Percentiles rank a stretch among this genome's conserved stretches.
Evolutionary conservation across 2,329 filamentous ascomycete species (phyloP).

Genomic region (Diaporthe humulicola): DNA sequence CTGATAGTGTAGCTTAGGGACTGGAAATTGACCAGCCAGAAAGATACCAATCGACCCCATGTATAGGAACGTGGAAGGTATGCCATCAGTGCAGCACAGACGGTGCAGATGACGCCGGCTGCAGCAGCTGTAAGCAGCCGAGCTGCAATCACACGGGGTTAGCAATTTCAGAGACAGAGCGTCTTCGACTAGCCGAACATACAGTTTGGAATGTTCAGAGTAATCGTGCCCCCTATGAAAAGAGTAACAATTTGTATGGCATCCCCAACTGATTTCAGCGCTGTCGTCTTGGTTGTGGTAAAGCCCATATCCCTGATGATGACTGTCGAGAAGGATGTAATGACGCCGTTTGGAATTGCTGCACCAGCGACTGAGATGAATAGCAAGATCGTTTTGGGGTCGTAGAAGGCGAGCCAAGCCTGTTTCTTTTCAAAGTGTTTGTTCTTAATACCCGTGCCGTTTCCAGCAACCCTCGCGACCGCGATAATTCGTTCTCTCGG

Average conservation of each 20-base stretch:
- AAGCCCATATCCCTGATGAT: slow-evolving; percentile 20
- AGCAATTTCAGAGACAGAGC: background rate
- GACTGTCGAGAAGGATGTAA: slow-evolving; percentile 13
- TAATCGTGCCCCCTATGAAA: slow-evolving; percentile 51
- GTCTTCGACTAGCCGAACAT: too few relatives aligned
- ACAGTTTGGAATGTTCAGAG: slow-evolving; percentile 50
- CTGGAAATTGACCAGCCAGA: slow-evolving; percentile 55
- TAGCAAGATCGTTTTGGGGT: background rate
- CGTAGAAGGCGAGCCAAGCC: background rate
- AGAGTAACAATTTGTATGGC: slow-evolving; percentile 48
- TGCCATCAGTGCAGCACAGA: slow-evolving; percentile 50
- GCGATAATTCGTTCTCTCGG: background rate
- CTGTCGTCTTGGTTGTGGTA: background rate
- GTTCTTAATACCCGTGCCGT: slow-evolving; percentile 14
- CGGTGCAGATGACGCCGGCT: slow-evolving; percentile 52
- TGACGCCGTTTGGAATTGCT: background rate
- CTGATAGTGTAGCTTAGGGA: slow-evolving; percentile 53
- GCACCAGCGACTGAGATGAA: background rate
- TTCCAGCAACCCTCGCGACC: background rate
- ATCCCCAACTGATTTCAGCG: slow-evolving; percentile 14
- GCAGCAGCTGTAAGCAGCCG: slow-evolving; percentile 47
- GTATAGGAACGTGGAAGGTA: slow-evolving; percentile 50
- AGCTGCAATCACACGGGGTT: background rate
- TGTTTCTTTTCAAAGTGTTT: slow-evolving; percentile 12
- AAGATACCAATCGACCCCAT: slow-evolving; percentile 51